Evolutionary conservation across 2,329 filamentous ascomycete species (phyloP), one percentile per base, ranked within the genome.

Genomic region (Colletotrichum magnum): DNA sequence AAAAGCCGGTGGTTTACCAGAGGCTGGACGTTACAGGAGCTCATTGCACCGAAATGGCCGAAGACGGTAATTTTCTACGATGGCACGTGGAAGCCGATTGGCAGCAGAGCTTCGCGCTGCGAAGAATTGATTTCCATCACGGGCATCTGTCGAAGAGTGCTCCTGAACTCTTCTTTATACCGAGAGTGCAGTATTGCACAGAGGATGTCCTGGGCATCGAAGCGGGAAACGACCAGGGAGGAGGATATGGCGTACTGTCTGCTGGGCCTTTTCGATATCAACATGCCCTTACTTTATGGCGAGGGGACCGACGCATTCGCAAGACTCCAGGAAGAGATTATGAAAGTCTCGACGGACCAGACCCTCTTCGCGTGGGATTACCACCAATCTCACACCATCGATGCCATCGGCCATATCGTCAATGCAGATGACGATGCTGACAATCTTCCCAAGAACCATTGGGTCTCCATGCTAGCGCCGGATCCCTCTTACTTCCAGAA

Each of bases 161-260:
- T 50, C n/a, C 16, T 32, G 28, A 6, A 32, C 5, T 32, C 28
- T 3, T 9, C 28, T 1, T 6, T 2, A 1, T 36, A 24, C 13
- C 5, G 21, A 28, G 10, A 10, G 10, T 75, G 51, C 36, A 71
- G 72, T 56, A 56, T 75, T 16, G 73, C 75, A 2, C 51, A 61
- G 2, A 72, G 71, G 54, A 78, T 77, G 75, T 75, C 70, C 9
- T 76, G 75, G 75, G 74, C 72, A 18, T 66, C 75, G 1, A 56
- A 52, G 3, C 59, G 74, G 18, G 16, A 68, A 41, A 76, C 70
- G 3, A 76, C 71, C 0, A 58, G 68, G 2, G 3, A 18, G 58
- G 72, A 75, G 48, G 73, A 78, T 58, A 56, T 67, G 13, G 73
- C 73, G 0, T 77, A 77, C 47, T 73, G 72, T 12, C 64, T 77